Evolutionary conservation across 2,329 filamentous ascomycete genomes (phyloP).

Genomic region (Penicillium thymicola): DNA sequence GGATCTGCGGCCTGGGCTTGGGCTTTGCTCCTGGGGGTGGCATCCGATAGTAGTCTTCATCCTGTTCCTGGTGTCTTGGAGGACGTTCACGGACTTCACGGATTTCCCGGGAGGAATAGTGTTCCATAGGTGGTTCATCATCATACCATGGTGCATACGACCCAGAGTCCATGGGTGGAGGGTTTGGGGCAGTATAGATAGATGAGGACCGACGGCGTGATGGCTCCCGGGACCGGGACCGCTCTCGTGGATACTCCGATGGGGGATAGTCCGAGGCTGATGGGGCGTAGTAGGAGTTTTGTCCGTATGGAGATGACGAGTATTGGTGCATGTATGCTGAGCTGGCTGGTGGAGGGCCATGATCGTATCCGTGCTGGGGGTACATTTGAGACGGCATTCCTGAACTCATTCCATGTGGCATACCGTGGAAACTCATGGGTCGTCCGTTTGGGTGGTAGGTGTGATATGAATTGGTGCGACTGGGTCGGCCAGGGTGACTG

Average conservation of each 20-base stretch:
- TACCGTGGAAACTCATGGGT: constrained; percentile 41
- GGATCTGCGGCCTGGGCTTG: constrained; percentile 34
- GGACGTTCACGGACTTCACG: constrained; percentile 32
- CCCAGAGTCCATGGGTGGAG: constrained; percentile 34
- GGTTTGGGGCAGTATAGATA: constrained; percentile 28
- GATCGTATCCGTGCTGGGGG: constrained; percentile 30
- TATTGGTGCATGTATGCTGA: constrained; percentile 38
- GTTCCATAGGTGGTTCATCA: constrained; percentile 26
- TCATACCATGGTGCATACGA: constrained; percentile 29
- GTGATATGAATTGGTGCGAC: constrained; percentile 38
- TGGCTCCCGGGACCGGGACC: constrained; percentile 35
- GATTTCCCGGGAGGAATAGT: constrained; percentile 27
- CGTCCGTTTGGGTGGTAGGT: constrained; percentile 35
- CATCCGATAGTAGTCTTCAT: constrained; percentile 45
- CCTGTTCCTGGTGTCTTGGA: constrained; percentile 29
- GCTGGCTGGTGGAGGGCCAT: constrained; percentile 37
- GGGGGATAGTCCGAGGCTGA: constrained; percentile 28
- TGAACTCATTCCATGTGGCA: constrained; percentile 30
- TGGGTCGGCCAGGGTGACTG: constrained; percentile 27
- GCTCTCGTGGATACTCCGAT: constrained; percentile 32
- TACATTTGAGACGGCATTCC: constrained; percentile 25
- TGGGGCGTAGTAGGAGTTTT: constrained; percentile 27
- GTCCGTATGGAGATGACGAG: constrained; percentile 33
- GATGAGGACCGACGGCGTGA: constrained; percentile 33
- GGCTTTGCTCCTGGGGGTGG: constrained; percentile 36